Conservation (phyloP, 345 rosid genomes). For the Tarenaya hassleriana region DNA sequence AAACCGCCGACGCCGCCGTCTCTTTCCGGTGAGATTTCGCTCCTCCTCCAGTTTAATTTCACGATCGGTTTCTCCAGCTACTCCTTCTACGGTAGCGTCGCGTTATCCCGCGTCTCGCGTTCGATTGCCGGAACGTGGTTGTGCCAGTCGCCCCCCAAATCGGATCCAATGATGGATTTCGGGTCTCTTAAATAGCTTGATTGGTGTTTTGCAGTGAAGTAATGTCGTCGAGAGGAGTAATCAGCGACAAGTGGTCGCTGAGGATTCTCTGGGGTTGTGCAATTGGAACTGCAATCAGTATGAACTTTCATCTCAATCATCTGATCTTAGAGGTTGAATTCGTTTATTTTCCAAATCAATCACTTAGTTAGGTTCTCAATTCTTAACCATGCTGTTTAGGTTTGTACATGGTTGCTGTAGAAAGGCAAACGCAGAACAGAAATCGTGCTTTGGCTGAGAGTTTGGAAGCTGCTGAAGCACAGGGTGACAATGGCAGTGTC, state of each 20-base stretch:
- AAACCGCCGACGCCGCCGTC: neutral
- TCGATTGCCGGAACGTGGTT: no score
- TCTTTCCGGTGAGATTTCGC: slow-evolving; percentile 19
- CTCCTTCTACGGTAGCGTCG: neutral
- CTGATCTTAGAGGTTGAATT: neutral
- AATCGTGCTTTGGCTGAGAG: slow-evolving; percentile 55
- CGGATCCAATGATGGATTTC: no score
- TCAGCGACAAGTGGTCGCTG: no score
- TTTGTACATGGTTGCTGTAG: slow-evolving; percentile 73
- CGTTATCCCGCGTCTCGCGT: no score
- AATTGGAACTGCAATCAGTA: slow-evolving; percentile 68
- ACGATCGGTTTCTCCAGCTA: neutral
- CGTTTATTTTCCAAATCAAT: no score
- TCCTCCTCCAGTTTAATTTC: neutral
- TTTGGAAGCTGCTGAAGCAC: slow-evolving; percentile 40
- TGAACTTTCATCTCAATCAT: neutral
- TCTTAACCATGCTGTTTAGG: slow-evolving; percentile 32
- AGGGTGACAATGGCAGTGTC: slow-evolving; percentile 34
- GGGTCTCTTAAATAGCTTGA: no score
- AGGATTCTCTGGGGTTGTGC: no score
- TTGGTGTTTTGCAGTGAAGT: no score
- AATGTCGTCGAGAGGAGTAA: no score
- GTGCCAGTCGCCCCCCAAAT: no score
- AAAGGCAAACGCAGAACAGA: slow-evolving; percentile 44
- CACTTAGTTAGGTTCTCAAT: slow-evolving; percentile 14